These are phyloP conservation scores for Dujonia santamariae DNA, from an alignment of 1,139 yeast genomes.

Conservation along the genomic window DNA sequence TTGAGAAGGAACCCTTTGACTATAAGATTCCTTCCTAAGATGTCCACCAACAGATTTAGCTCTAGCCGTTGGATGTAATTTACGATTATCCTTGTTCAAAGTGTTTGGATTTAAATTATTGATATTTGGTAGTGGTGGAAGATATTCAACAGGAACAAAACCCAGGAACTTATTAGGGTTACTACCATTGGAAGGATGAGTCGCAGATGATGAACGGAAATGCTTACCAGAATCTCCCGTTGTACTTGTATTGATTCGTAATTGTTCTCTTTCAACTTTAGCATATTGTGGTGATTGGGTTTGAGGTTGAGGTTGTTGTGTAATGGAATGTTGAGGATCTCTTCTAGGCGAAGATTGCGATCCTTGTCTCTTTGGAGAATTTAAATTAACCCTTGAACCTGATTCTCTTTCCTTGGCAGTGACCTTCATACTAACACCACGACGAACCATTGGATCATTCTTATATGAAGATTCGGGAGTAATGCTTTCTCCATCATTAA, in stretches of 20 bases:
- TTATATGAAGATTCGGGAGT: conserved; percentile 10
- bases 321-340: too few species aligned
- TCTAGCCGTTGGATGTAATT: conserved; percentile 74
- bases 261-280: conserved; percentile 6
- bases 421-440: conserved; percentile 61
- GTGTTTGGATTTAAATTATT: conserved; percentile 12
- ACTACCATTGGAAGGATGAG: conserved; percentile 9
- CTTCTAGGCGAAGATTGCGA: too few species aligned
- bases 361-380: conserved; percentile 12
- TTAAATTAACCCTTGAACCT: conserved; percentile 22
- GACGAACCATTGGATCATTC: conserved; percentile 50
- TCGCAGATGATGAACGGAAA: conserved; percentile 22
- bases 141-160: conserved; percentile 44
- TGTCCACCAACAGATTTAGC: conserved; percentile 85
- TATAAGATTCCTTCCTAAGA: conserved; percentile 57
- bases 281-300: too few species aligned
- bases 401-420: conserved; percentile 54
- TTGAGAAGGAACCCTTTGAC: conserved; percentile 17
- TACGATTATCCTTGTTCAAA: conserved; percentile 1
- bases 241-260: conserved; percentile 10
- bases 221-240: conserved; percentile 9
- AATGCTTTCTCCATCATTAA: conserved; percentile 16
- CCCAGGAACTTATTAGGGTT: conserved; percentile 31
- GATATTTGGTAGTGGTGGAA: conserved; percentile 49
- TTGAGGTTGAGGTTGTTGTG: too few species aligned